Evolutionary conservation across 176 grass and related monocot genomes (phyloP).

Genomic region (Chrysopogon serrulatus): DNA sequence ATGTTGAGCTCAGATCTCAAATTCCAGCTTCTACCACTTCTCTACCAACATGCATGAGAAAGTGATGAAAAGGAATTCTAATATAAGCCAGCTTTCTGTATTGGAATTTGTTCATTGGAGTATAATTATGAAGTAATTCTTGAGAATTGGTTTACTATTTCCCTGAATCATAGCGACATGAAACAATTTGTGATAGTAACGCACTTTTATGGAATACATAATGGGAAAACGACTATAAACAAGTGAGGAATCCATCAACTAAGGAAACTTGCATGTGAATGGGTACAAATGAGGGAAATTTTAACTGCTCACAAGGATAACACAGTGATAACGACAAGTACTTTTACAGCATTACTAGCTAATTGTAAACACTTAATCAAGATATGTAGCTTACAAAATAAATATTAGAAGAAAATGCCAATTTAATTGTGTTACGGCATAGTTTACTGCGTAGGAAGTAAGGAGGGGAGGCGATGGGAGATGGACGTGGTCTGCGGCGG

Average conservation of each 20-base stretch:
- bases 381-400: background rate
- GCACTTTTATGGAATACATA: background rate
- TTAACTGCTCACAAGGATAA: background rate
- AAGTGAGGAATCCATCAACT: background rate
- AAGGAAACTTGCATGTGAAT: background rate
- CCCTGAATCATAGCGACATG: background rate
- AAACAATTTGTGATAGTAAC: background rate
- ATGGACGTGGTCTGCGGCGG: too few relatives aligned
- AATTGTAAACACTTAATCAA: background rate
- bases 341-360: background rate
- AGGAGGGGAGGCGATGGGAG: too few relatives aligned
- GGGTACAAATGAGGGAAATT: background rate
- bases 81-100: background rate
- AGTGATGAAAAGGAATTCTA: background rate
- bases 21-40: background rate
- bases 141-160: background rate
- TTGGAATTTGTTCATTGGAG: background rate
- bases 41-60: background rate
- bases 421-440: too few relatives aligned
- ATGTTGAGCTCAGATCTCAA: background rate
- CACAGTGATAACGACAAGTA: background rate
- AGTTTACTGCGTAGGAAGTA: too few relatives aligned
- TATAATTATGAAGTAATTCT: background rate
- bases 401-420: background rate
- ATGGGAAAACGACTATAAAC: background rate